Conservation (phyloP, 257 asterid genomes). For the Nicotiana tabacum region DNA sequence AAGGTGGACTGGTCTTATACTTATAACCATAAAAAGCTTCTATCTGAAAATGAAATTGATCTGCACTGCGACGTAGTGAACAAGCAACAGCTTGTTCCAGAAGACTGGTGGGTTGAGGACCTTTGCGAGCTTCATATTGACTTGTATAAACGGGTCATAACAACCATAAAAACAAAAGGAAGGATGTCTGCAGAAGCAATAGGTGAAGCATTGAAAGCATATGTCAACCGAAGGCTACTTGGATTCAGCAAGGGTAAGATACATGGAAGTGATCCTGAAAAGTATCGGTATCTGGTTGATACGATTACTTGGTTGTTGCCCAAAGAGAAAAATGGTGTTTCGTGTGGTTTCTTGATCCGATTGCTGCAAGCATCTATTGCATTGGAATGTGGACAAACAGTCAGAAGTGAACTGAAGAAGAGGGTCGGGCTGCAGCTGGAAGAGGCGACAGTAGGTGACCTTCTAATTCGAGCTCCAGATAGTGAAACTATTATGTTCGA, state of each 20-base stretch:
- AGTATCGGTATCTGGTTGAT: slow-evolving; percentile 56
- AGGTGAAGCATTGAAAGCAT: slow-evolving; percentile 69
- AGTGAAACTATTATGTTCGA: slow-evolving; percentile 47
- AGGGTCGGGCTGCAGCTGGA: slow-evolving; percentile 56
- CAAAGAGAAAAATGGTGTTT: slow-evolving; percentile 34
- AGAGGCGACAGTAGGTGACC: slow-evolving; percentile 57
- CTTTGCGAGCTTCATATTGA: slow-evolving; percentile 73
- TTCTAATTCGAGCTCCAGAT: slow-evolving; percentile 42
- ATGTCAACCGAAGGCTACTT: slow-evolving; percentile 47
- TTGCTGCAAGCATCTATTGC: slow-evolving; percentile 52
- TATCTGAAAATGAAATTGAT: slow-evolving; percentile 43
- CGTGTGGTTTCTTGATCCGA: slow-evolving; percentile 57
- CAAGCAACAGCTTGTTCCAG: slow-evolving; percentile 55
- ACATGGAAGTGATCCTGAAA: slow-evolving; percentile 42
- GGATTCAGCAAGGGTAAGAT: slow-evolving; percentile 44
- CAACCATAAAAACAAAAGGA: slow-evolving; percentile 53
- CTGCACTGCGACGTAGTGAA: slow-evolving; percentile 46
- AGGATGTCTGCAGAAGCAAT: slow-evolving; percentile 45
- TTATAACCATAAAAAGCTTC: slow-evolving; percentile 51
- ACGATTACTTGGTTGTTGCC: slow-evolving; percentile 53
- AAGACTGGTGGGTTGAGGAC: slow-evolving; percentile 95
- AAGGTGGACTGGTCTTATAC: slow-evolving; percentile 74
- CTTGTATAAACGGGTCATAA: slow-evolving; percentile 53
- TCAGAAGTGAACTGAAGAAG: slow-evolving; percentile 40
- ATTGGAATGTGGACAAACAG: slow-evolving; percentile 52